phyloP scores from a whole-genome alignment of 495 filamentous ascomycete genomes.

The Neurospora tetrasperma region DNA sequence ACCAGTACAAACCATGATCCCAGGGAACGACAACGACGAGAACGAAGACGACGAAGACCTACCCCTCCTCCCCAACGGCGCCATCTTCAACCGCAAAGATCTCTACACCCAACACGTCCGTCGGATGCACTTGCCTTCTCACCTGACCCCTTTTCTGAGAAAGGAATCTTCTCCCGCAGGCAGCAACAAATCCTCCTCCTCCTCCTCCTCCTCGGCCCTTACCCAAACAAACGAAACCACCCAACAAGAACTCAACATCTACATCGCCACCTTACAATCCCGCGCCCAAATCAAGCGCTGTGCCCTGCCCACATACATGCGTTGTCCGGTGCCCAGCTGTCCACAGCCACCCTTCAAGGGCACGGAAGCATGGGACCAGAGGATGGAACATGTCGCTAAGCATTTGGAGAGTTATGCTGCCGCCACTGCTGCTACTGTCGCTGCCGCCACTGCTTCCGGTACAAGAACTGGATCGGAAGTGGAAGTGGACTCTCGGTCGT shows the following conservation, averaged over 20 bases:
- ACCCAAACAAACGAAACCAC: not conserved
- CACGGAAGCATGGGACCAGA: slow-evolving; percentile 58
- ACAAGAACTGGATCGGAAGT: not conserved
- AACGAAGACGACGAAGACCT: not conserved
- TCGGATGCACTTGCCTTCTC: slow-evolving; percentile 62
- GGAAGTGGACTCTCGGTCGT: not conserved
- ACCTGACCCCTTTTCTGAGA: slow-evolving; percentile 25
- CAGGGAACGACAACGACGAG: slow-evolving; percentile 32
- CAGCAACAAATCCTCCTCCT: too few species aligned
- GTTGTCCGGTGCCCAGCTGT: slow-evolving; percentile 41
- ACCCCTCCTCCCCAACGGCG: slow-evolving; percentile 17
- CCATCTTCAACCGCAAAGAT: slow-evolving; percentile 88
- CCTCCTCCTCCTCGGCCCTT: too few species aligned
- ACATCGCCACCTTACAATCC: slow-evolving; percentile 33
- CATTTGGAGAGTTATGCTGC: slow-evolving; percentile 54
- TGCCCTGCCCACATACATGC: slow-evolving; percentile 47
- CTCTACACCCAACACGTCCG: slow-evolving; percentile 83
- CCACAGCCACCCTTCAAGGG: slow-evolving; percentile 43
- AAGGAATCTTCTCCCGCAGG: slow-evolving; percentile 17
- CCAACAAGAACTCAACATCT: not conserved
- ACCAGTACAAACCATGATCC: slow-evolving; percentile 43
- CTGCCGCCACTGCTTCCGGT: not conserved
- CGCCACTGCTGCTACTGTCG: slow-evolving; percentile 15
- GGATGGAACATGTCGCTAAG: slow-evolving; percentile 86
- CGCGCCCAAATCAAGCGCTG: slow-evolving; percentile 53